Evolutionary conservation across 306 rosid genomes (phyloP), one percentile per base, ranked within the genome.

Genomic region (Castanea sativa): DNA sequence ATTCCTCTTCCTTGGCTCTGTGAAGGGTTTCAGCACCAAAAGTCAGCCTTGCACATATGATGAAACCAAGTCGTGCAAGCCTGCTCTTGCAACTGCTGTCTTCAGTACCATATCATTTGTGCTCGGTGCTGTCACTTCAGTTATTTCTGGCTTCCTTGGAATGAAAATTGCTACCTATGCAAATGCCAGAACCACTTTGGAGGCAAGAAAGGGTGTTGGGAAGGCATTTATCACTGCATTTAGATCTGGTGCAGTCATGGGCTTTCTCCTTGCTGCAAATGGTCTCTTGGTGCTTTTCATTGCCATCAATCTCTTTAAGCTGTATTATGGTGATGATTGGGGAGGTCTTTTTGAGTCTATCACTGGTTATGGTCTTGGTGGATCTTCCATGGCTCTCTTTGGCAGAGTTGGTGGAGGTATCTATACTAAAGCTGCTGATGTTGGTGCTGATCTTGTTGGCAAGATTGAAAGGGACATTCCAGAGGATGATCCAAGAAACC

Each of bases 401-500:
- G 98, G 99, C 16, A 89, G 99, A 91, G 99, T 95, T 87, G 98
- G 90, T 74, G 99, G 99, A 71, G 99, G 98, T 77, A 95, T 95
- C 90, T 95, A 95, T 51, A 93, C 98, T 20, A 95, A 95, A 84
- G 99, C 99, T 83, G 98, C 99, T 69, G 98, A 91, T 91, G 98
- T 95, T 69, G 99, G 98, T 85, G 99, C 98, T n/a, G 99, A 92
- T 78, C 98, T 91, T 72, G 97, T 95, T 15, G 98, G 99, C 75
- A 95, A 95, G 90, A 90, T 95, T 71, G 98, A 95, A 78, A 91
- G 96, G 65, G 91, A 95, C 86, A 95, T 95, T 80, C 98, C 96
- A 0, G 99, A 95, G 83, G 99, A 95, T 83, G 99, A 95, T 74
- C 97, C 97, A n/a, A 90, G 98, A 79, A 95, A 95, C 65, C 99